A percentile compares a stretch with the other conserved stretches of the same genome.
Evolutionary conservation across 2,329 filamentous ascomycete genomes (phyloP).

Genomic region (Penicillium concentricum): DNA sequence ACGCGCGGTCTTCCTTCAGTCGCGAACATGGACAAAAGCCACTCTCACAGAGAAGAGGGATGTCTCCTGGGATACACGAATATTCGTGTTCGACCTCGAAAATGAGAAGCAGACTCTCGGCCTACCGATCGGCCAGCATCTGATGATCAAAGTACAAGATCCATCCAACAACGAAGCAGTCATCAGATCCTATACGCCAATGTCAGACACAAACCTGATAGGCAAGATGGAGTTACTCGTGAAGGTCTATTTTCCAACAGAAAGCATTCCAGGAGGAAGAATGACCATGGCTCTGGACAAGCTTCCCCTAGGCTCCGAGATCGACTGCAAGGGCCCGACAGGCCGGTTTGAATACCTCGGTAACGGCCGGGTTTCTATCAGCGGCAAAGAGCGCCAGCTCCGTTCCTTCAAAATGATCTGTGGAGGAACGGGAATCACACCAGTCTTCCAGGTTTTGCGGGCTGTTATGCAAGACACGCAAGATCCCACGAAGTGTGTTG

Average conservation of each 20-base stretch:
- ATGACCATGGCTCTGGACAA: conserved; percentile 80
- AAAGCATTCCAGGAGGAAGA: conserved; percentile 62
- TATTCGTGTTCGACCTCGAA: conserved; percentile 79
- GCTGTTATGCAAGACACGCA: conserved; percentile 65
- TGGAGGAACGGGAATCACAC: conserved; percentile 87
- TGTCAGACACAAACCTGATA: conserved; percentile 61
- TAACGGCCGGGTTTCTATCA: conserved; percentile 62
- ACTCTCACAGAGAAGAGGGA: conserved; percentile 65
- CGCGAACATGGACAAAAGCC: conserved; percentile 71
- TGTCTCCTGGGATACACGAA: conserved; percentile 73
- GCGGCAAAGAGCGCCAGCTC: conserved; percentile 56
- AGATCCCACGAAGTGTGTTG: conserved; percentile 66
- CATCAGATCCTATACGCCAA: conserved; percentile 83
- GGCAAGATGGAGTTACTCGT: conserved; percentile 74
- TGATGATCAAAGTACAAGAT: conserved; percentile 79
- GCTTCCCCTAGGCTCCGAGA: conserved; percentile 67
- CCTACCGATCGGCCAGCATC: conserved; percentile 79
- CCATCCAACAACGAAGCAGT: conserved; percentile 66
- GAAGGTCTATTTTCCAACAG: conserved; percentile 73
- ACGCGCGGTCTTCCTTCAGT: conserved; percentile 66
- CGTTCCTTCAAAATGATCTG: conserved; percentile 81
- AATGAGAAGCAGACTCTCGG: conserved; percentile 69
- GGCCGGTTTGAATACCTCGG: conserved; percentile 82
- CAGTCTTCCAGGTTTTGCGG: conserved; percentile 78
- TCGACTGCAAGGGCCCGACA: conserved; percentile 85